Evolutionary conservation across 768 basidiomycete species (phyloP).

Genomic region (Mycena chlorophos): DNA sequence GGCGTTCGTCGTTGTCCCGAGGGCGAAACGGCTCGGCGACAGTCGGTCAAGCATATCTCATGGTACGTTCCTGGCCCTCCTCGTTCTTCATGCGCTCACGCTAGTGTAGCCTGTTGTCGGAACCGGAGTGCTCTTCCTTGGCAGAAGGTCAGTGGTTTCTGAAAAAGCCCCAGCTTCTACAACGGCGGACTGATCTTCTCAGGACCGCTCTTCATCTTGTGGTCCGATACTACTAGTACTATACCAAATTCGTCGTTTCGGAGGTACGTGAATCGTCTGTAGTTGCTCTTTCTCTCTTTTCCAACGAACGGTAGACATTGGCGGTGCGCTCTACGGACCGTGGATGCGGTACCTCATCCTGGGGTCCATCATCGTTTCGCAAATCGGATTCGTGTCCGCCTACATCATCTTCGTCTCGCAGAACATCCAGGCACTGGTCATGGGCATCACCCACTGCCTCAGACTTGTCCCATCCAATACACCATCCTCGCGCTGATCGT

Average conservation of each 20-base stretch:
- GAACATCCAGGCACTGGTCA: slow-evolving; percentile 59
- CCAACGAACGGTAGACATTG: slow-evolving; percentile 59
- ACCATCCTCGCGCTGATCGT: slow-evolving; percentile 84
- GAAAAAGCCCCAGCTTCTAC: slow-evolving; percentile 64
- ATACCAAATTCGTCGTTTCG: slow-evolving; percentile 87
- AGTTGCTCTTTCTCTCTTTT: background rate
- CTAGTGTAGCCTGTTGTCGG: slow-evolving; percentile 68
- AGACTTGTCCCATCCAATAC: slow-evolving; percentile 67
- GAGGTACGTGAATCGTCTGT: slow-evolving; percentile 29
- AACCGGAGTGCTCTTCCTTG: slow-evolving; percentile 93
- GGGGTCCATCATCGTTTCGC: slow-evolving; percentile 83
- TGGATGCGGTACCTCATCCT: slow-evolving; percentile 94
- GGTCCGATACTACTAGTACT: slow-evolving; percentile 89
- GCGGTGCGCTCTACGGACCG: slow-evolving; percentile 85
- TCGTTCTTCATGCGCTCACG: background rate
- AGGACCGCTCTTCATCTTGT: slow-evolving; percentile 66
- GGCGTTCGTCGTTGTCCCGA: slow-evolving; percentile 55
- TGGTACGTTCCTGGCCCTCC: slow-evolving; percentile 39
- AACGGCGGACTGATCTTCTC: slow-evolving; percentile 97
- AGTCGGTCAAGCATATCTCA: slow-evolving; percentile 87
- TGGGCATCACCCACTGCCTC: slow-evolving; percentile 48
- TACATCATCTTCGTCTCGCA: slow-evolving; percentile 97
- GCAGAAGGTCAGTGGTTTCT: slow-evolving; percentile 71
- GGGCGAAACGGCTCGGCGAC: slow-evolving; percentile 82
- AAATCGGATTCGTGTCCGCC: slow-evolving; percentile 84